Evolutionary conservation across 2,329 filamentous ascomycete genomes (phyloP).

Genomic region (Talaromyces sp.): DNA sequence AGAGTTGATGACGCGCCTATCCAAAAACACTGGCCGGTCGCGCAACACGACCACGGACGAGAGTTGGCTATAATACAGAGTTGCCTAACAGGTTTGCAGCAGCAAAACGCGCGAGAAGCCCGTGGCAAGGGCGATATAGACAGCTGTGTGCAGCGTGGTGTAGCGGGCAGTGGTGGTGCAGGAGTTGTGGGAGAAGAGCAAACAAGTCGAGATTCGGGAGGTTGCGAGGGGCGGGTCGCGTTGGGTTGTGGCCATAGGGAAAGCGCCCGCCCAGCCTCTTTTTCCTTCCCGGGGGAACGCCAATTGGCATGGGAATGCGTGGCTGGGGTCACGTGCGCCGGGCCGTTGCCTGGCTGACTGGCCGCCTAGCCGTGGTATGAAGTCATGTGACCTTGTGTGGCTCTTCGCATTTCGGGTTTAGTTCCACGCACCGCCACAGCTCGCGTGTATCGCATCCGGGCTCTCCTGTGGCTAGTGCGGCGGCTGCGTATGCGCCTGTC

Average conservation of each 20-base stretch:
- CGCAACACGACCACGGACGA: slow-evolving; percentile 4
- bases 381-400: neutral
- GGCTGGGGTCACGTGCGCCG: slow-evolving; percentile 27
- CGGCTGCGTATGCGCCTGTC: neutral
- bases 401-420: neutral
- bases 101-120: neutral
- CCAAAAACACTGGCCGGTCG: slow-evolving; percentile 11
- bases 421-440: neutral
- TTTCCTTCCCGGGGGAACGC: neutral
- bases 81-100: neutral
- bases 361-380: neutral
- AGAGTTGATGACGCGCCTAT: slow-evolving; percentile 11
- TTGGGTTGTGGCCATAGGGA: slow-evolving; percentile 1
- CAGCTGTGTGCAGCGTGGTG: neutral
- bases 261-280: slow-evolving; percentile 9
- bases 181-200: slow-evolving; percentile 7
- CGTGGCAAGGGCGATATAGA: neutral
- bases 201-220: slow-evolving; percentile 2
- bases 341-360: neutral
- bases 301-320: slow-evolving; percentile 13
- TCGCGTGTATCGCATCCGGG: neutral
- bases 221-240: slow-evolving; percentile 12
- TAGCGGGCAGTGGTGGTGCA: neutral
- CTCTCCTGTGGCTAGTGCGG: neutral
- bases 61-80: neutral